phyloP scores from a whole-genome alignment of 495 filamentous ascomycete species.

The Lasiosphaeriaceae sp. region DNA sequence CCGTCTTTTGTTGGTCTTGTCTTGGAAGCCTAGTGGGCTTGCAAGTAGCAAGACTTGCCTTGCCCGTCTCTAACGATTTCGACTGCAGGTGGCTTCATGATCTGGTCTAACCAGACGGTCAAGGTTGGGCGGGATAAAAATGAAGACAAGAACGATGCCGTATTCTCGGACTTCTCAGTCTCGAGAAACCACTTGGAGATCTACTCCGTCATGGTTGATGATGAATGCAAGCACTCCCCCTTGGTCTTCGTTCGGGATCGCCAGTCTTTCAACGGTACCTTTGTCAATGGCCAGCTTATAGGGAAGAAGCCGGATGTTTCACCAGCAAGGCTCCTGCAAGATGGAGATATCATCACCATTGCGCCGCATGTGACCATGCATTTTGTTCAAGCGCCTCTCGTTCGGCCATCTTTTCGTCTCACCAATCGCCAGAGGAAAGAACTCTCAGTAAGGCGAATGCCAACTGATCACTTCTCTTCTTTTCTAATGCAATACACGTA shows the following conservation, averaged over 20 bases:
- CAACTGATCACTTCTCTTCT: neutral
- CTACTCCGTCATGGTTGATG: constrained; percentile 53
- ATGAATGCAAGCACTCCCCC: constrained; percentile 35
- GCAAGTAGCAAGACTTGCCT: too few species aligned
- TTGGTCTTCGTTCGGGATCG: constrained; percentile 60
- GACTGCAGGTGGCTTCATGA: constrained; percentile 10
- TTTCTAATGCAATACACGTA: constrained; percentile 19
- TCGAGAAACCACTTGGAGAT: constrained; percentile 61
- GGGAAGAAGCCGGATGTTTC: constrained; percentile 26
- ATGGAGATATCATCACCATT: constrained; percentile 53
- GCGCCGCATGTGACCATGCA: constrained; percentile 31
- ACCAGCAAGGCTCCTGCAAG: constrained; percentile 46
- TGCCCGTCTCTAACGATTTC: neutral
- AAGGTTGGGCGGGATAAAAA: constrained; percentile 33
- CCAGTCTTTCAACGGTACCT: constrained; percentile 53
- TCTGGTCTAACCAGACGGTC: constrained; percentile 28
- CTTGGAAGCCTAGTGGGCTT: too few species aligned
- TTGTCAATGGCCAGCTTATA: constrained; percentile 47
- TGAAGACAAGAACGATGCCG: constrained; percentile 33
- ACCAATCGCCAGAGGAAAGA: constrained; percentile 20
- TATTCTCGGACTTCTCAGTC: constrained; percentile 39
- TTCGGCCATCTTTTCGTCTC: neutral
- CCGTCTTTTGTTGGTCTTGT: too few species aligned
- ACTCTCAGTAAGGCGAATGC: neutral
- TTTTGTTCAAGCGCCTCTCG: constrained; percentile 20